phyloP scores from a whole-genome alignment of 2,329 filamentous ascomycete species.

The Monosporascus sp. region DNA sequence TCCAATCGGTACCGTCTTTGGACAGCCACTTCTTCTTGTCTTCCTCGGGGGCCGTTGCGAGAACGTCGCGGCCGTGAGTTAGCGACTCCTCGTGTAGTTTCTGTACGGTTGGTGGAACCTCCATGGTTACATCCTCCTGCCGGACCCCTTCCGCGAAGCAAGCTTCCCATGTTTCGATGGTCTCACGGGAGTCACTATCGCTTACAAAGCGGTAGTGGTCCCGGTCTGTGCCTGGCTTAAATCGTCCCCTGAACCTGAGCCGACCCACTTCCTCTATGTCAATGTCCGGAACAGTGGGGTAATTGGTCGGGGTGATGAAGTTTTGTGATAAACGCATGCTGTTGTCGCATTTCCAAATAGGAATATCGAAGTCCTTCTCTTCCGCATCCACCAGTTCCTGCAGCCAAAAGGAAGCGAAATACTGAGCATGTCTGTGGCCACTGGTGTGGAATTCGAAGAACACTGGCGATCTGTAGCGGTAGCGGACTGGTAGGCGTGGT shows the following conservation, averaged over 20 bases:
- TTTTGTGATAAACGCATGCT: slow-evolving; percentile 78
- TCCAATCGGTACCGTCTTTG: slow-evolving; percentile 81
- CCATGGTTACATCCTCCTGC: slow-evolving; percentile 61
- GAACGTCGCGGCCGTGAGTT: slow-evolving; percentile 72
- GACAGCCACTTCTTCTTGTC: slow-evolving; percentile 75
- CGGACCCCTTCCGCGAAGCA: slow-evolving; percentile 86
- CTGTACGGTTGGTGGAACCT: slow-evolving; percentile 68
- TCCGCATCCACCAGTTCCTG: slow-evolving; percentile 79
- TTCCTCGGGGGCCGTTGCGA: slow-evolving; percentile 66
- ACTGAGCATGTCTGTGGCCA: slow-evolving; percentile 65
- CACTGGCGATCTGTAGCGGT: slow-evolving; percentile 83
- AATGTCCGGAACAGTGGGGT: slow-evolving; percentile 63
- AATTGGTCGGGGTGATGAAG: slow-evolving; percentile 80
- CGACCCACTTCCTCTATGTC: slow-evolving; percentile 76
- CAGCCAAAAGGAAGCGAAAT: slow-evolving; percentile 81
- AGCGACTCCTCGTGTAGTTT: slow-evolving; percentile 78
- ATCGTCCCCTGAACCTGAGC: slow-evolving; percentile 72
- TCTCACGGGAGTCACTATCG: slow-evolving; percentile 87
- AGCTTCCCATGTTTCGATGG: slow-evolving; percentile 90
- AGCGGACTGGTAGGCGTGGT: slow-evolving; percentile 80
- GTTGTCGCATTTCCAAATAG: slow-evolving; percentile 81
- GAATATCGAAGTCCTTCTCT: slow-evolving; percentile 73
- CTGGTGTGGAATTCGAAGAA: slow-evolving; percentile 78
- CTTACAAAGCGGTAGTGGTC: slow-evolving; percentile 78
- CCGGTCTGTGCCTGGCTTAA: slow-evolving; percentile 86